Percentiles rank a stretch among this genome's conserved stretches.
These are phyloP conservation scores for Xerocomellus dryophilus DNA, from an alignment of 768 basidiomycete species.

Conservation along the genomic window DNA sequence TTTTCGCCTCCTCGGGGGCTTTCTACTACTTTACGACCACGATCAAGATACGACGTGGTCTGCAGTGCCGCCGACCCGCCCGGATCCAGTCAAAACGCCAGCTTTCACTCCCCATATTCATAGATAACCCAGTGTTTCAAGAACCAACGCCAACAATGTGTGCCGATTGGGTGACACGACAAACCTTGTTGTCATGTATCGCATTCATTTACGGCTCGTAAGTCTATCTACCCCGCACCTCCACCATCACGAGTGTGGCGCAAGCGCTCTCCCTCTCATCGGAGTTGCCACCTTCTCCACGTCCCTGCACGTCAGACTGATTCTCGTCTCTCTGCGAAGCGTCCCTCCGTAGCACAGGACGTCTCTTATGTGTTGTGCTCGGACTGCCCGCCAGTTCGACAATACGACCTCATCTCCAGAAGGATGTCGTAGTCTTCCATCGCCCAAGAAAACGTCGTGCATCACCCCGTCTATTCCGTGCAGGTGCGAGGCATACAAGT, in stretches of 20 bases:
- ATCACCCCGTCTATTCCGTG: conserved; percentile 73
- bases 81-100: neutral
- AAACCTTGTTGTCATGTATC: neutral
- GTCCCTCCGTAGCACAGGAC: conserved; percentile 47
- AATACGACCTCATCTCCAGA: conserved; percentile 36
- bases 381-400: conserved; percentile 58
- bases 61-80: too few species aligned
- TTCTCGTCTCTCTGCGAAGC: conserved; percentile 57
- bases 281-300: conserved; percentile 54
- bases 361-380: conserved; percentile 36
- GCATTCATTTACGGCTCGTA: neutral
- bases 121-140: neutral
- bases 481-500: conserved; percentile 67
- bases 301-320: conserved; percentile 85
- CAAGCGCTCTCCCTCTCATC: neutral
- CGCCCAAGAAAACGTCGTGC: conserved; percentile 44
- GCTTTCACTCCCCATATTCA: neutral
- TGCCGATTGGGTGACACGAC: neutral
- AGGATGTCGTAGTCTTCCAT: conserved; percentile 23
- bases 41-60: neutral
- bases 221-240: neutral
- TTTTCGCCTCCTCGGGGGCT: neutral
- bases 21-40: neutral
- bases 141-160: neutral
- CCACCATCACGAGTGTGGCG: neutral